Conservation (phyloP, 2,329 filamentous ascomycete genomes). For the Didymellaceae sp. region DNA sequence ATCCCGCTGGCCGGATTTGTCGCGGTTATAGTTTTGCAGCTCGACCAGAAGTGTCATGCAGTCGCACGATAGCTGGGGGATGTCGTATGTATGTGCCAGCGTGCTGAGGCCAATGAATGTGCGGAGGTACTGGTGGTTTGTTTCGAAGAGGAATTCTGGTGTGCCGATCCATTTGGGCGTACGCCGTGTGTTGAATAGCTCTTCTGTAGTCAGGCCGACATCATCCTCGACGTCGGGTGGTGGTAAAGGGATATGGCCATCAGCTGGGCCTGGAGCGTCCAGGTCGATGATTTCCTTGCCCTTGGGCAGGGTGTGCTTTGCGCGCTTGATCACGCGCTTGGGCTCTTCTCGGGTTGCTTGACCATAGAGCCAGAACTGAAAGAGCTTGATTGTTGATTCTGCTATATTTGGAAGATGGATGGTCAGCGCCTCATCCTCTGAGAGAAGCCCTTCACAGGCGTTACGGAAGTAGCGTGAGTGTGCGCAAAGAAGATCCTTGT, state of each 20-base stretch:
- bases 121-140: constrained; percentile 16
- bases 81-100: constrained; percentile 21
- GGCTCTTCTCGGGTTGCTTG: constrained; percentile 19
- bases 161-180: constrained; percentile 15
- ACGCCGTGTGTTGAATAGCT: constrained; percentile 13
- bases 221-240: constrained; percentile 5
- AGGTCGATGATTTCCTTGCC: constrained; percentile 9
- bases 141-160: constrained; percentile 16
- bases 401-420: constrained; percentile 20
- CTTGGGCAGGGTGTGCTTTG: constrained; percentile 5
- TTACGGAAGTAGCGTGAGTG: constrained; percentile 25
- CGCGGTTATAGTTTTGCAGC: constrained; percentile 18
- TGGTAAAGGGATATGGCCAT: background rate
- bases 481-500: constrained; percentile 23
- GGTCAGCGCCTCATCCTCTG: constrained; percentile 14
- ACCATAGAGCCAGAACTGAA: constrained; percentile 27
- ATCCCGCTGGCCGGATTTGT: constrained; percentile 9
- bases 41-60: constrained; percentile 18
- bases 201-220: constrained; percentile 1
- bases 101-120: constrained; percentile 23
- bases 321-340: constrained; percentile 15
- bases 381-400: constrained; percentile 22
- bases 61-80: constrained; percentile 16
- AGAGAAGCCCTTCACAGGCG: constrained; percentile 20
- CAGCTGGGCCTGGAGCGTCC: background rate